Conservation (phyloP, 164 flowering plant species). For the Paratinospora sagittata region DNA sequence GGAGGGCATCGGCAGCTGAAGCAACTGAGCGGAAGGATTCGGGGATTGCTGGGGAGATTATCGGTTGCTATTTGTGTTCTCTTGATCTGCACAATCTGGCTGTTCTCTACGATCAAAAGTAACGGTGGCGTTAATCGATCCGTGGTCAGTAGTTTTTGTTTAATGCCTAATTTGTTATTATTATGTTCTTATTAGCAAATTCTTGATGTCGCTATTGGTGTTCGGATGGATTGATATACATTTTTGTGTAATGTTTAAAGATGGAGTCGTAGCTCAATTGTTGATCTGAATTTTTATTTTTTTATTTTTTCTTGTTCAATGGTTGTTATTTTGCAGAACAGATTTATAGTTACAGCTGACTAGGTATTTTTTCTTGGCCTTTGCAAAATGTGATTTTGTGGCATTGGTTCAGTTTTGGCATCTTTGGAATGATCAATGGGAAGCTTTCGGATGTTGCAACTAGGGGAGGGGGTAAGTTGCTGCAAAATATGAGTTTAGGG, state of each 20-base stretch:
- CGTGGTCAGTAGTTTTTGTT: conserved; percentile 20
- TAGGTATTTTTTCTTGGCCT: too few species aligned
- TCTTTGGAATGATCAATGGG: too few species aligned
- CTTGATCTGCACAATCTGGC: conserved; percentile 32
- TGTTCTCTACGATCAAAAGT: conserved; percentile 24
- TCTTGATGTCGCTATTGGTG: background rate
- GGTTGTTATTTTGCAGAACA: background rate
- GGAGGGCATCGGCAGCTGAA: conserved; percentile 31
- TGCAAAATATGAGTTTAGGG: too few species aligned
- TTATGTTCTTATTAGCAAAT: background rate
- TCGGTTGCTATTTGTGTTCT: conserved; percentile 30
- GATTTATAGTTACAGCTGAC: too few species aligned
- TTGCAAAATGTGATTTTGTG: too few species aligned
- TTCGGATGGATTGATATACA: background rate
- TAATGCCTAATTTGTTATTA: background rate
- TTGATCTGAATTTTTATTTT: background rate
- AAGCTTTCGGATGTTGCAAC: too few species aligned
- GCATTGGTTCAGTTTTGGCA: too few species aligned
- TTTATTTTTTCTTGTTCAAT: background rate
- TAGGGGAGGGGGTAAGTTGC: too few species aligned
- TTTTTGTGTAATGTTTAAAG: background rate
- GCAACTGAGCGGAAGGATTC: conserved; percentile 27
- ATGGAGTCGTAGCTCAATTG: background rate
- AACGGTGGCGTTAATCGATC: conserved; percentile 4
- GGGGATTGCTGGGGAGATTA: conserved; percentile 23